Base-by-base conservation (phyloP, 495 filamentous ascomycete genomes). In the Penicillium subrubescens region DNA sequence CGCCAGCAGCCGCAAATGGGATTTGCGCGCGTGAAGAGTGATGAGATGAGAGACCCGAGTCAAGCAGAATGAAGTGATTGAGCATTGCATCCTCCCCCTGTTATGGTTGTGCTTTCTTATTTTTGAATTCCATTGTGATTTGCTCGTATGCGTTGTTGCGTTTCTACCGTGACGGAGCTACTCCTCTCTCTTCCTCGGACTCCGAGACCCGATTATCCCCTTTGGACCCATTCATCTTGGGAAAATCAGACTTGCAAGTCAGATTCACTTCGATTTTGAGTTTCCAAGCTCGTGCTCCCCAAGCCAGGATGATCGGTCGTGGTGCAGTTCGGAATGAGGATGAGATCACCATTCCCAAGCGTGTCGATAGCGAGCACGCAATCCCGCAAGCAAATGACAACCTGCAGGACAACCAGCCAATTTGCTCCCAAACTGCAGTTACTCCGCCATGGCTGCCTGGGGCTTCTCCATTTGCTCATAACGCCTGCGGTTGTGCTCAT, bases 341-440 rank as follows among this genome's bases (percentile, higher is more conserved):
- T 66, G 67, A 68, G 70, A 73, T 73, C 70, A 64, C 64, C 70
- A 31, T 46, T 33, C 53, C 37, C 53, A 59, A 33, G 23, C 19
- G 21, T 3, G 53, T 56, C 29, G 33, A 54, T 44, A 69, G 61
- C 64, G 77, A 81, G 79, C 79, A 81, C 79, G 79, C 79, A 73
- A 81, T 80, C 73, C 67, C 70, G 69, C 67, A 72, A 66, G 66
- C 62, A 71, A 70, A 81, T 81, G 76, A 74, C 75, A 73, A 56
- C 53, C 53, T 29, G 34, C 53, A 35, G 31, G 31, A 3, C 53
- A 56, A 25, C 25, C 51, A 34, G 12, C 25, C 25, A 29, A 31
- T 34, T 54, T 29, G 31, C 4, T 6, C 8, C 33, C 53, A 56
- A 39, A 12, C 17, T 15, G 17, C 53, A 56, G 31, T 23, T 33